Conservation (phyloP, 2,329 filamentous ascomycete genomes). For the Ascochyta pisi region DNA sequence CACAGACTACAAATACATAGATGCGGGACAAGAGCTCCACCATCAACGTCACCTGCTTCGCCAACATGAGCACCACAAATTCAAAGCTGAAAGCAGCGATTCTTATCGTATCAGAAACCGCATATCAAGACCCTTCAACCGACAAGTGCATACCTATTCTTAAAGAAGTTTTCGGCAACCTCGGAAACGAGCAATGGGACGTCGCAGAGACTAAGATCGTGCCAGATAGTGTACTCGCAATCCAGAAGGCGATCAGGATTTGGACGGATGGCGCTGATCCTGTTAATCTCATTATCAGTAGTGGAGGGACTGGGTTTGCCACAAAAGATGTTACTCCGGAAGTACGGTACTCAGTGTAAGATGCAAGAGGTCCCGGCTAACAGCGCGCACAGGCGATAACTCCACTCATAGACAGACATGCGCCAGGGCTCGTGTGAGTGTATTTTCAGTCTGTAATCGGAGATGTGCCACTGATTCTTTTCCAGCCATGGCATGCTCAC, state of each 20-base stretch:
- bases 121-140: conserved; percentile 76
- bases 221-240: conserved; percentile 74
- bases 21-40: conserved; percentile 31
- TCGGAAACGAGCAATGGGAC: conserved; percentile 75
- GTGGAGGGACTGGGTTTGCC: conserved; percentile 93
- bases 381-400: conserved; percentile 68
- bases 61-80: conserved; percentile 43
- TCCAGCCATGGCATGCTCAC: conserved; percentile 87
- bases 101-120: conserved; percentile 90
- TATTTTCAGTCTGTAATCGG: neutral
- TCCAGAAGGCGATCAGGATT: conserved; percentile 73
- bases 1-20: conserved; percentile 15
- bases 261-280: conserved; percentile 73
- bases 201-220: conserved; percentile 76
- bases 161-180: conserved; percentile 69
- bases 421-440: conserved; percentile 79
- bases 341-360: conserved; percentile 55
- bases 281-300: conserved; percentile 82
- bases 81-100: conserved; percentile 73
- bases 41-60: conserved; percentile 18
- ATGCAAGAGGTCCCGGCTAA: conserved; percentile 13
- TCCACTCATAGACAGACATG: conserved; percentile 81
- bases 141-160: conserved; percentile 76
- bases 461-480: conserved; percentile 18
- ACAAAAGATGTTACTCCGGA: conserved; percentile 86